Conservation (phyloP, 1,284 basidiomycete genomes). For the Cutaneotrichosporon curvatum region DNA sequence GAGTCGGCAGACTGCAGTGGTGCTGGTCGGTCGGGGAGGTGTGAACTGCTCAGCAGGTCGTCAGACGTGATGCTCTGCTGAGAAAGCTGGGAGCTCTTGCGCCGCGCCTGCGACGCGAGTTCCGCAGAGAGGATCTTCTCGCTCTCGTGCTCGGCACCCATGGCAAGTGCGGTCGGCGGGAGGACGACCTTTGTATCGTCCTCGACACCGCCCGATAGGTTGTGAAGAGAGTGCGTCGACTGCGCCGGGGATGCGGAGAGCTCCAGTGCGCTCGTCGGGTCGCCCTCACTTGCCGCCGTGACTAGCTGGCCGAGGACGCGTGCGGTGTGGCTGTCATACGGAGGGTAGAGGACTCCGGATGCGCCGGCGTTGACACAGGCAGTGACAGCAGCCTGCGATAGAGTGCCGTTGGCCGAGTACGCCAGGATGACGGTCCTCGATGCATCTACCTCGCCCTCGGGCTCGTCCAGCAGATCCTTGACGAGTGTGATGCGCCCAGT, state of each 20-base stretch:
- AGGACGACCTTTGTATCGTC: conserved; percentile 30
- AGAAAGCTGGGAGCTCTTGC: conserved; percentile 6
- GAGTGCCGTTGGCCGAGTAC: conserved; percentile 39
- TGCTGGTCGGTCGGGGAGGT: no score
- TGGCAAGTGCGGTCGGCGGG: conserved; percentile 34
- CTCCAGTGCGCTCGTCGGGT: conserved; percentile 1
- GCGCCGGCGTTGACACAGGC: conserved; percentile 39
- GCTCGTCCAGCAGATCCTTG: conserved; percentile 37
- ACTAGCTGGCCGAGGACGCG: conserved; percentile 27
- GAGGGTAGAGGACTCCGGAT: conserved; percentile 40
- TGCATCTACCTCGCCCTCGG: conserved; percentile 24
- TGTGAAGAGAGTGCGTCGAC: background rate
- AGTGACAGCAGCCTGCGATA: conserved; percentile 27
- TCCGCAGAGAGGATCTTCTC: conserved; percentile 27
- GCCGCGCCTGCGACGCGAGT: conserved; percentile 2
- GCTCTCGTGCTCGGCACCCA: conserved; percentile 36
- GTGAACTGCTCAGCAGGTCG: background rate
- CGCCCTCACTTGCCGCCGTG: conserved; percentile 22
- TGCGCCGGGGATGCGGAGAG: conserved; percentile 1
- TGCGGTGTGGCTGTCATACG: conserved; percentile 31
- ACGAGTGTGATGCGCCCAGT: conserved; percentile 28
- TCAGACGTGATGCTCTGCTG: background rate
- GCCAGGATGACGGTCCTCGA: conserved; percentile 37
- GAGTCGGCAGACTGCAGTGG: no score
- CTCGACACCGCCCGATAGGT: conserved; percentile 1